Percentiles rank a stretch among this genome's conserved stretches.
Conservation (phyloP, 495 filamentous ascomycete genomes). For the Daldinia bambusicola region DNA sequence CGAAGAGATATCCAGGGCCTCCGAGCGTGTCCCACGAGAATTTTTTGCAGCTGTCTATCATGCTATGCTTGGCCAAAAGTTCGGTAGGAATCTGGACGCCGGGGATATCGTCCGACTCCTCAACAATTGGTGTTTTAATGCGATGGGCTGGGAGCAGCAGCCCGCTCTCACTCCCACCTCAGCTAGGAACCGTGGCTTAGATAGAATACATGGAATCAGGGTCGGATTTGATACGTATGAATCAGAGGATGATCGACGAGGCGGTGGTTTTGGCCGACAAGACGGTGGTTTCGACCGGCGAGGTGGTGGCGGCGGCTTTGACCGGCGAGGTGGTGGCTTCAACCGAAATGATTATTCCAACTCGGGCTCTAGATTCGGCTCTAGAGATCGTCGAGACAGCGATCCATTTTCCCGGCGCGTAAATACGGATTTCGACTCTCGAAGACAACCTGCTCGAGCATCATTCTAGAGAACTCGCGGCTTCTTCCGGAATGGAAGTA, state of each 20-base stretch:
- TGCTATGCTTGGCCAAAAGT: conserved; percentile 63
- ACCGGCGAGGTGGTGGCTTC: conserved; percentile 2
- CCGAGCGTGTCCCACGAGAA: conserved; percentile 46
- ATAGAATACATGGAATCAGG: conserved; percentile 56
- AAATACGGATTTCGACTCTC: neutral
- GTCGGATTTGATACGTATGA: conserved; percentile 48
- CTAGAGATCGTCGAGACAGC: conserved; percentile 1
- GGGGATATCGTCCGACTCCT: conserved; percentile 61
- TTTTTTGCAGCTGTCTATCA: conserved; percentile 53
- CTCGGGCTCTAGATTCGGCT: neutral
- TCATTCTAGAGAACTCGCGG: conserved; percentile 18
- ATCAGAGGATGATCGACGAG: conserved; percentile 8
- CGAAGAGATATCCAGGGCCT: conserved; percentile 49
- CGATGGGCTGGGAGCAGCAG: conserved; percentile 68
- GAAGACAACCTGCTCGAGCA: neutral
- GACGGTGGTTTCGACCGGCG: neutral
- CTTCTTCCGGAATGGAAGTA: neutral
- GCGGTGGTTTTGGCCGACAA: neutral
- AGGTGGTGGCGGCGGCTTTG: neutral
- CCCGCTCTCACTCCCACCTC: conserved; percentile 62
- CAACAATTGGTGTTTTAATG: conserved; percentile 69
- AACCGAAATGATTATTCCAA: conserved; percentile 2
- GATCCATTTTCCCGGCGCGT: conserved; percentile 27
- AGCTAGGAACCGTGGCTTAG: conserved; percentile 60
- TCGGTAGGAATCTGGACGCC: conserved; percentile 40